phyloP scores from a whole-genome alignment of 208 protist species.

The Leishmania lainsoni region DNA sequence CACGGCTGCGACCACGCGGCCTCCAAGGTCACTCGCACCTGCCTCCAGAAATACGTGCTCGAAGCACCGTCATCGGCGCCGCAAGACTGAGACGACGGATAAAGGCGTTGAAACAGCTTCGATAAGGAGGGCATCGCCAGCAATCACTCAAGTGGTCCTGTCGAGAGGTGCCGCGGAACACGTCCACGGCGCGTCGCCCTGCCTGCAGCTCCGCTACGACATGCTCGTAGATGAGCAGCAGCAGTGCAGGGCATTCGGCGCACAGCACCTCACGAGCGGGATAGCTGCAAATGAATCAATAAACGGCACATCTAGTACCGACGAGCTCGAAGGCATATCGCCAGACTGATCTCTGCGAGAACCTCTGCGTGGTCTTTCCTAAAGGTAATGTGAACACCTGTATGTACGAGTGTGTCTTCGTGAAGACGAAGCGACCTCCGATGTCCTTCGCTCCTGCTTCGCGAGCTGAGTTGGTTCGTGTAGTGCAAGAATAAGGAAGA shows the following conservation, averaged over 20 bases:
- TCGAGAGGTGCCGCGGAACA: slow-evolving; percentile 31
- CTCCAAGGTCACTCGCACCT: slow-evolving; percentile 43
- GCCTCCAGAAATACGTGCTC: slow-evolving; percentile 48
- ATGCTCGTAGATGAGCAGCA: slow-evolving; percentile 66
- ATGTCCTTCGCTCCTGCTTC: neutral
- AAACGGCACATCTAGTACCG: slow-evolving; percentile 35
- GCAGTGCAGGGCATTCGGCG: slow-evolving; percentile 69
- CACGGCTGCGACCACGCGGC: slow-evolving; percentile 41
- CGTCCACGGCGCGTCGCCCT: slow-evolving; percentile 41
- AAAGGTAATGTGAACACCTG: neutral
- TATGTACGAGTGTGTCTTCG: neutral
- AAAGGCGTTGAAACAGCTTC: slow-evolving; percentile 32
- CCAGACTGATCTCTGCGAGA: neutral
- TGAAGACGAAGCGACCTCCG: neutral
- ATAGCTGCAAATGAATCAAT: slow-evolving; percentile 59
- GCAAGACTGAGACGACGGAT: neutral
- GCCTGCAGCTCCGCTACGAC: slow-evolving; percentile 46
- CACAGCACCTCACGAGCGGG: slow-evolving; percentile 59
- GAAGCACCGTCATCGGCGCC: neutral
- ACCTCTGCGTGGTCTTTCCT: neutral
- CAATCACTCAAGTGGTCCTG: slow-evolving; percentile 53
- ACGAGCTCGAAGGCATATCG: slow-evolving; percentile 16
- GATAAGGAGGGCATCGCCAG: slow-evolving; percentile 32
- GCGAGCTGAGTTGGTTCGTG: neutral
- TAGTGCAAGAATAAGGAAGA: neutral